phyloP scores from a whole-genome alignment of 129 eudicot genomes.

The Helianthus annuus region DNA sequence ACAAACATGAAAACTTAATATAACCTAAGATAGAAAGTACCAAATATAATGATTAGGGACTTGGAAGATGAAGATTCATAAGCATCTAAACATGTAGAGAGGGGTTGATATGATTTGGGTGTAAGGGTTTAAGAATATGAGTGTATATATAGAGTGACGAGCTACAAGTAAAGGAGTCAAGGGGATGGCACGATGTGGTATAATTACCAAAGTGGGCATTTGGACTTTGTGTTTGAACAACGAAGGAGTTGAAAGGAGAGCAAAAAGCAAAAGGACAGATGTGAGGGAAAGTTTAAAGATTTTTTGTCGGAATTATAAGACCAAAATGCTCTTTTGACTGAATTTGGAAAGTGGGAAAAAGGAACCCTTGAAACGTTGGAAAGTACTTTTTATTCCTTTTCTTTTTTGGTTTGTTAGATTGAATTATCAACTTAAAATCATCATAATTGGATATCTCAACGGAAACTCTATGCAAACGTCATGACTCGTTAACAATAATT shows the following conservation, averaged over 20 bases:
- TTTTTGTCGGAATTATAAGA: conserved; percentile 64
- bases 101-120: conserved; percentile 42
- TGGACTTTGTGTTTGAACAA: conserved; percentile 53
- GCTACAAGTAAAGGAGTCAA: conserved; percentile 30
- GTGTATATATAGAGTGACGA: conserved; percentile 38
- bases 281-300: conserved; percentile 57
- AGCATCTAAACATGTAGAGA: conserved; percentile 13
- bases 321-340: conserved; percentile 86
- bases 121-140: conserved; percentile 31
- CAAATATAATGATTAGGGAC: conserved; percentile 16
- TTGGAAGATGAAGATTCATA: conserved; percentile 29
- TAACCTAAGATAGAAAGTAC: conserved; percentile 26
- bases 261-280: conserved; percentile 46
- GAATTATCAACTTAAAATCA: conserved; percentile 28
- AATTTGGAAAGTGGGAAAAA: conserved; percentile 50
- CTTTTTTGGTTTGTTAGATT: conserved; percentile 33
- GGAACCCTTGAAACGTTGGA: conserved; percentile 36
- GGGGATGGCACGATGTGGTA: conserved; percentile 22
- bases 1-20: not conserved
- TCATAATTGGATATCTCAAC: conserved; percentile 30
- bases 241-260: conserved; percentile 41
- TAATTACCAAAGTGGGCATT: conserved; percentile 47
- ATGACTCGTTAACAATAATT: not conserved
- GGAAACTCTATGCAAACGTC: conserved; percentile 21
- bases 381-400: conserved; percentile 24